phyloP scores from a whole-genome alignment of 441 rosid genomes.

The Cnidoscolus chayamansa region DNA sequence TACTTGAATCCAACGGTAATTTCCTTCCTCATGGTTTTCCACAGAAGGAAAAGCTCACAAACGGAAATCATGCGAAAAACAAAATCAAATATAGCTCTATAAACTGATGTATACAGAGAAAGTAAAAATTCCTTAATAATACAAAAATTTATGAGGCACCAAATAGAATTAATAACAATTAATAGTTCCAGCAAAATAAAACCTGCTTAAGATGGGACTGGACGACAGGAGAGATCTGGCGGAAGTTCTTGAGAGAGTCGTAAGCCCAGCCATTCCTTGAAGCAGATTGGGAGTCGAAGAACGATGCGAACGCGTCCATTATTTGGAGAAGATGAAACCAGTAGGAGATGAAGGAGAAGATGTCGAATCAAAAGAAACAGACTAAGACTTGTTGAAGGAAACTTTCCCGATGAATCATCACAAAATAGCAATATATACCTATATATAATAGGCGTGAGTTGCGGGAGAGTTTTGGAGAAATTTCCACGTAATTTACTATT shows the following conservation, averaged over 20 bases:
- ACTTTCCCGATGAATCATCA: background rate
- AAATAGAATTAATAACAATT: background rate
- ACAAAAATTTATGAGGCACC: background rate
- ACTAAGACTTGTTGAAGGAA: background rate
- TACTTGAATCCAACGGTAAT: too few relatives aligned
- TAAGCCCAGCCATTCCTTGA: conserved; percentile 31
- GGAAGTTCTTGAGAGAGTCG: conserved; percentile 50
- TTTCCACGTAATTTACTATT: conserved; percentile 8
- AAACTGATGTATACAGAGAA: background rate
- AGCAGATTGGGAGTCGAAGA: conserved; percentile 40
- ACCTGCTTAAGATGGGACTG: conserved; percentile 53
- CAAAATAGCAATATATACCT: background rate
- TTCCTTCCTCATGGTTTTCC: too few relatives aligned
- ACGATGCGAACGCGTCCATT: conserved; percentile 57
- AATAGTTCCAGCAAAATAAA: background rate
- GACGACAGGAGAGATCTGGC: conserved; percentile 53
- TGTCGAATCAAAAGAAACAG: background rate
- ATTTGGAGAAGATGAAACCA: background rate
- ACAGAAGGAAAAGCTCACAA: background rate
- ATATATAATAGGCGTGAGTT: background rate
- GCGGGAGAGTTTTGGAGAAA: background rate
- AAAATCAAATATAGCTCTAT: too few relatives aligned
- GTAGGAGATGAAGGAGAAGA: background rate
- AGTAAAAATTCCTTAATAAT: background rate
- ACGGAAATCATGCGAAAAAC: too few relatives aligned